phyloP scores from a whole-genome alignment of 306 rosid genomes.

The Biancaea sappan region DNA sequence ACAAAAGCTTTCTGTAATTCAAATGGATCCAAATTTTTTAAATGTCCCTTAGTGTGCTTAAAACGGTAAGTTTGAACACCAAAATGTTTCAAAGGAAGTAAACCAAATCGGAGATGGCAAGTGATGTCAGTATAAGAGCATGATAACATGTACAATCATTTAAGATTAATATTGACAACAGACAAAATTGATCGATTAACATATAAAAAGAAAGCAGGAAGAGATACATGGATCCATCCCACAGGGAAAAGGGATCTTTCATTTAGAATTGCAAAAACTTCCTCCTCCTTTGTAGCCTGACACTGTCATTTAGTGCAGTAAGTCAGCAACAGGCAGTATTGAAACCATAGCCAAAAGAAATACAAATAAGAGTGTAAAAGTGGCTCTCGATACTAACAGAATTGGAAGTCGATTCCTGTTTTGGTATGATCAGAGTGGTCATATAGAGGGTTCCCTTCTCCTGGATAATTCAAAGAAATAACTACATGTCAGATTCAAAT shows the following conservation, averaged over 20 bases:
- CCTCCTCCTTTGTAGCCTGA: slow-evolving; percentile 80
- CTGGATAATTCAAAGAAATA: slow-evolving; percentile 49
- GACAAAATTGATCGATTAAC: neutral
- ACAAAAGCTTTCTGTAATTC: slow-evolving; percentile 2
- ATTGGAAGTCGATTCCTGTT: slow-evolving; percentile 85
- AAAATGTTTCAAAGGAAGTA: neutral
- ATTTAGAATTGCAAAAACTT: slow-evolving; percentile 68
- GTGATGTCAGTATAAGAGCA: neutral
- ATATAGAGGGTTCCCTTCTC: slow-evolving; percentile 63
- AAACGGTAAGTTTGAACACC: slow-evolving; percentile 10
- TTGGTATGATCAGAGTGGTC: slow-evolving; percentile 84
- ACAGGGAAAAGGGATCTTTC: slow-evolving; percentile 73
- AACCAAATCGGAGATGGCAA: neutral
- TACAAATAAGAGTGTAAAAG: slow-evolving; percentile 10
- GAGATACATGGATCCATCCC: slow-evolving; percentile 91
- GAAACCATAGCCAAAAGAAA: slow-evolving; percentile 24
- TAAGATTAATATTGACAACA: neutral
- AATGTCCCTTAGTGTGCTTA: neutral
- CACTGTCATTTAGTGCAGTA: slow-evolving; percentile 54
- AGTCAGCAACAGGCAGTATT: slow-evolving; percentile 43
- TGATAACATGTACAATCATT: neutral
- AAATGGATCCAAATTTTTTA: neutral
- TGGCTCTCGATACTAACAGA: slow-evolving; percentile 57
- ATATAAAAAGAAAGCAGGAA: slow-evolving; percentile 3
- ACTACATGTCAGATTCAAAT: slow-evolving; percentile 30